Evolutionary conservation across 768 basidiomycete genomes (phyloP).

Genomic region (Amanita phalloides): DNA sequence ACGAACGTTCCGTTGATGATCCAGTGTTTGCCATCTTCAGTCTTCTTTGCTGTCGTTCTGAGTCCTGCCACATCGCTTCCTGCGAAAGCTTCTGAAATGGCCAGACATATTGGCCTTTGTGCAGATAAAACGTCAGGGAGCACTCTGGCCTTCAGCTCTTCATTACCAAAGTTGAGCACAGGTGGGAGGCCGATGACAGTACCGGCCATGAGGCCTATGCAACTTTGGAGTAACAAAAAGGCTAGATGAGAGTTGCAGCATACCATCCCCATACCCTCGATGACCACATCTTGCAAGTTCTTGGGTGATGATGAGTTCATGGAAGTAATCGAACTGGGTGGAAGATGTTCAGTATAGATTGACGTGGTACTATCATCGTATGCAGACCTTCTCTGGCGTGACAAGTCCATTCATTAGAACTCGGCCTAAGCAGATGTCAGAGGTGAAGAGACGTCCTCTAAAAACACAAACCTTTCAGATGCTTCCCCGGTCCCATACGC

Average conservation of each 20-base stretch:
- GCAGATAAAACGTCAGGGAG: conserved; percentile 59
- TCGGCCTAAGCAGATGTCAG: conserved; percentile 29
- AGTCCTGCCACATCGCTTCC: conserved; percentile 76
- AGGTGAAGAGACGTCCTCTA: neutral
- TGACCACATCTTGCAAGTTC: conserved; percentile 61
- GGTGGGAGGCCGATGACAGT: conserved; percentile 81
- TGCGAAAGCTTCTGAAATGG: conserved; percentile 84
- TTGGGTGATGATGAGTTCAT: conserved; percentile 75
- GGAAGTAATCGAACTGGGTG: conserved; percentile 79
- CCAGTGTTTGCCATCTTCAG: conserved; percentile 72
- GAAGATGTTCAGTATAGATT: neutral
- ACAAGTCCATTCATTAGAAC: conserved; percentile 73
- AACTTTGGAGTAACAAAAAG: neutral
- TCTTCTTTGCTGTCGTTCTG: conserved; percentile 63
- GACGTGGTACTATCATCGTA: neutral
- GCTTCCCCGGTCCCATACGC: conserved; percentile 90
- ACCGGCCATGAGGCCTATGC: conserved; percentile 49
- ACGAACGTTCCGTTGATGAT: conserved; percentile 58
- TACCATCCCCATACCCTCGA: conserved; percentile 76
- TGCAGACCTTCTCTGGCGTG: conserved; percentile 59
- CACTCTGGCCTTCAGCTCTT: conserved; percentile 41
- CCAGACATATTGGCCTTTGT: conserved; percentile 73
- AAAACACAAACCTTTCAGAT: conserved; percentile 40
- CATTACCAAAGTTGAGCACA: conserved; percentile 70
- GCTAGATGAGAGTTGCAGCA: conserved; percentile 1